phyloP scores from a whole-genome alignment of 495 filamentous ascomycete species.

The Paragyromitra xinjiangensis region DNA sequence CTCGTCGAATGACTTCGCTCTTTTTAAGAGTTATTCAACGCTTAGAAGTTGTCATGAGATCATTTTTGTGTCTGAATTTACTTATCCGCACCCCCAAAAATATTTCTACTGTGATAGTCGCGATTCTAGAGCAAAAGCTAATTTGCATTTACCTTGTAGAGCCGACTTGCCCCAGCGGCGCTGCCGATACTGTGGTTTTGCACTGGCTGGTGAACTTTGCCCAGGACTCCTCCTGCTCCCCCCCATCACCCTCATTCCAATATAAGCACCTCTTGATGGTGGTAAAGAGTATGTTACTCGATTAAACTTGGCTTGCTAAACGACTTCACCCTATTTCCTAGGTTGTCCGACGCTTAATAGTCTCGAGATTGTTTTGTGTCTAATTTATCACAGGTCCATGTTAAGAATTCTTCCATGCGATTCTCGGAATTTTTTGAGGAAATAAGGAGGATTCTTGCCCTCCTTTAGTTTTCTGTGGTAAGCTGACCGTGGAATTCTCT shows the following conservation, averaged over 20 bases:
- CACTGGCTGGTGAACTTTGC: neutral
- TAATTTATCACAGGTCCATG: too few species aligned
- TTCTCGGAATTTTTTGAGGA: too few species aligned
- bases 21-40: conserved; percentile 35
- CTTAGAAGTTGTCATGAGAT: conserved; percentile 37
- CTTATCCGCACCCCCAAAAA: neutral
- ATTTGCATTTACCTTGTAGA: neutral
- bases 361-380: too few species aligned
- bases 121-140: neutral
- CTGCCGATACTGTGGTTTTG: neutral
- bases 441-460: too few species aligned
- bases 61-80: conserved; percentile 24
- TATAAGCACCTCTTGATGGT: neutral
- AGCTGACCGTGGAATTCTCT: too few species aligned
- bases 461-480: too few species aligned
- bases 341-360: too few species aligned
- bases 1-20: conserved; percentile 43
- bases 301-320: neutral
- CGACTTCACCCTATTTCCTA: too few species aligned
- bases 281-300: neutral
- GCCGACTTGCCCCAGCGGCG: neutral
- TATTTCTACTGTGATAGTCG: neutral
- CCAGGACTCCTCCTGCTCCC: neutral
- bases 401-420: too few species aligned
- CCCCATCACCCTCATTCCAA: neutral